These are phyloP conservation scores for Suillus brevipes DNA, from an alignment of 768 basidiomycete species.

Conservation along the genomic window DNA sequence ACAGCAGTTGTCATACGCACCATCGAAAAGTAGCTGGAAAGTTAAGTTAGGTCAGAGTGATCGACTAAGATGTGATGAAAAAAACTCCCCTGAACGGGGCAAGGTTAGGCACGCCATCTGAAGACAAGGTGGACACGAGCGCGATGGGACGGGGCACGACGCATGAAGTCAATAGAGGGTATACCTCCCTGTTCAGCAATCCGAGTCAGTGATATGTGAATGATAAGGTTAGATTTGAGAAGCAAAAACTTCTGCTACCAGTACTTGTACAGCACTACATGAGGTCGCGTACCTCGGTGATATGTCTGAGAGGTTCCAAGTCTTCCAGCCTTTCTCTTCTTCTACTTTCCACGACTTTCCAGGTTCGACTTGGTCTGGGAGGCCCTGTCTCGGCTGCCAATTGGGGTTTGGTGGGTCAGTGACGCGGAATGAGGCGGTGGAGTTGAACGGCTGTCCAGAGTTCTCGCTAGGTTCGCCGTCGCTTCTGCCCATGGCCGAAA, in stretches of 20 bases:
- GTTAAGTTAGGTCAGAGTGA: slow-evolving; percentile 6
- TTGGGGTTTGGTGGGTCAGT: slow-evolving; percentile 40
- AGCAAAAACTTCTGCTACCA: background rate
- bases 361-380: slow-evolving; percentile 19
- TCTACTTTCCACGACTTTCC: slow-evolving; percentile 33
- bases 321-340: slow-evolving; percentile 38
- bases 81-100: slow-evolving; percentile 61
- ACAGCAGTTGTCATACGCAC: slow-evolving; percentile 27
- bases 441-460: slow-evolving; percentile 20
- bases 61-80: slow-evolving; percentile 4
- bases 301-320: slow-evolving; percentile 41
- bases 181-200: slow-evolving; percentile 32
- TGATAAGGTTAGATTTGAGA: slow-evolving; percentile 21
- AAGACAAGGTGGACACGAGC: slow-evolving; percentile 61
- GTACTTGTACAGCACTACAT: slow-evolving; percentile 9
- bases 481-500: slow-evolving; percentile 6
- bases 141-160: slow-evolving; percentile 69
- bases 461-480: slow-evolving; percentile 5
- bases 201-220: slow-evolving; percentile 24
- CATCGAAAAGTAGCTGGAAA: slow-evolving; percentile 61
- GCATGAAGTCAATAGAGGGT: slow-evolving; percentile 55
- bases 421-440: slow-evolving; percentile 32
- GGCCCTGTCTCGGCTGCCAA: slow-evolving; percentile 47
- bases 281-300: slow-evolving; percentile 28
- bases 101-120: slow-evolving; percentile 54